These are phyloP conservation scores for Auxenochlorella pyrenoidosa DNA, from an alignment of 139 green algal genomes.

Conservation along the genomic window DNA sequence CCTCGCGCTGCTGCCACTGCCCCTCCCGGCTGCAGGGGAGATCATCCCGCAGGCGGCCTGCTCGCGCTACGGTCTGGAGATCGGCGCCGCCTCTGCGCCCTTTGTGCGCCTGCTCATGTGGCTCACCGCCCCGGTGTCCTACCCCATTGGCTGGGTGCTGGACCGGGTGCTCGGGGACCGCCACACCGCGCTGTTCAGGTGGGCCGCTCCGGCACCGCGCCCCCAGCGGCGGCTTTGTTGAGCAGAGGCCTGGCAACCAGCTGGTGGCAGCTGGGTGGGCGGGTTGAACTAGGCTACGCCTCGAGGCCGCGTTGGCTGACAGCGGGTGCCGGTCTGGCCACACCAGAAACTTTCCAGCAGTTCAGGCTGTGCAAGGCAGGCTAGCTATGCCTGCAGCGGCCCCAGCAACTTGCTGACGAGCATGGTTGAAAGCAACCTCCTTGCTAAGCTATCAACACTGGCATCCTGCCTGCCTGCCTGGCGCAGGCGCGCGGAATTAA, in stretches of 20 bases:
- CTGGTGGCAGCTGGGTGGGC: too few relatives aligned
- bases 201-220: background rate
- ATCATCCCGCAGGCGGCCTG: slow-evolving; percentile 82
- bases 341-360: too few relatives aligned
- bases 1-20: background rate
- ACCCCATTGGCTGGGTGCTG: slow-evolving; percentile 85
- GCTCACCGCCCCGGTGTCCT: slow-evolving; percentile 59
- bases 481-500: slow-evolving; percentile 79
- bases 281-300: too few relatives aligned
- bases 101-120: slow-evolving; percentile 84
- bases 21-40: slow-evolving; percentile 44
- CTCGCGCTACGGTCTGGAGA: slow-evolving; percentile 83
- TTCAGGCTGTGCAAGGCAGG: too few relatives aligned
- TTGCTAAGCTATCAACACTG: too few relatives aligned
- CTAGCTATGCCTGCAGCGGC: background rate
- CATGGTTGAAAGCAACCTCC: background rate
- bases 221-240: background rate
- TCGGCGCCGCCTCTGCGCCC: slow-evolving; percentile 83
- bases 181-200: slow-evolving; percentile 77
- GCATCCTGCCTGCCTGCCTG: too few relatives aligned
- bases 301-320: too few relatives aligned
- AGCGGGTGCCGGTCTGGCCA: too few relatives aligned
- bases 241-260: too few relatives aligned
- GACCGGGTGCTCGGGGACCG: slow-evolving; percentile 82
- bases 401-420: background rate